phyloP scores from a whole-genome alignment of 2,329 filamentous ascomycete genomes.

The Lecanoromycetidae sp. region DNA sequence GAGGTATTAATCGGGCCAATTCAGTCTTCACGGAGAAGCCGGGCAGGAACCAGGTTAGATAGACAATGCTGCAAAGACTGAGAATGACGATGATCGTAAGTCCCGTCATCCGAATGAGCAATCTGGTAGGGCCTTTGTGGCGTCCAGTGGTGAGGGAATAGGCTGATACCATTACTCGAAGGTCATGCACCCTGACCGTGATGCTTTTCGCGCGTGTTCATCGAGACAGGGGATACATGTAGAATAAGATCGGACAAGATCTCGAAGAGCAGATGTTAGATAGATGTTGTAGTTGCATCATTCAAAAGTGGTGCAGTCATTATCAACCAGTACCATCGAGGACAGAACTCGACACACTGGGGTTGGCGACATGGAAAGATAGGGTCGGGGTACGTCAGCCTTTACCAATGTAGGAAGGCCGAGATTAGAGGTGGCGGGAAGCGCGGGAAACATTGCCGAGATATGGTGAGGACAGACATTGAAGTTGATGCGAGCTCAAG shows the following conservation, averaged over 20 bases:
- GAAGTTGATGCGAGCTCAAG: too few relatives aligned
- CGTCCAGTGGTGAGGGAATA: background rate
- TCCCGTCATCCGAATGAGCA: background rate
- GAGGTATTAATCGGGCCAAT: conserved; percentile 1
- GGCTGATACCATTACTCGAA: background rate
- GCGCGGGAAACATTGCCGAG: background rate
- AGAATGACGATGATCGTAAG: background rate
- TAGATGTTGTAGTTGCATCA: too few relatives aligned
- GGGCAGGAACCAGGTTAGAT: conserved; percentile 1
- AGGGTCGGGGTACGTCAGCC: background rate
- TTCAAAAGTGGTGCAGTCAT: too few relatives aligned
- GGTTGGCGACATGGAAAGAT: too few relatives aligned
- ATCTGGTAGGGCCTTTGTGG: background rate
- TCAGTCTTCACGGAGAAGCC: background rate
- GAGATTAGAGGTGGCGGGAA: background rate
- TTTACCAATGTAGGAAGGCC: background rate
- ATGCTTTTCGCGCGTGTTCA: background rate
- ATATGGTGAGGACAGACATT: too few relatives aligned
- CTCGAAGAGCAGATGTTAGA: too few relatives aligned
- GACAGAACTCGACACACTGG: too few relatives aligned
- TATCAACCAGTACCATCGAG: too few relatives aligned
- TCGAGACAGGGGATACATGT: background rate
- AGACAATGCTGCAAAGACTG: conserved; percentile 8
- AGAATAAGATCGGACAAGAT: too few relatives aligned
- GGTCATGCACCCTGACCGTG: too few relatives aligned